A percentile compares a stretch with the other conserved stretches of the same genome.
Conservation (phyloP, 2,329 filamentous ascomycete species). For the Claviceps sorghi region DNA sequence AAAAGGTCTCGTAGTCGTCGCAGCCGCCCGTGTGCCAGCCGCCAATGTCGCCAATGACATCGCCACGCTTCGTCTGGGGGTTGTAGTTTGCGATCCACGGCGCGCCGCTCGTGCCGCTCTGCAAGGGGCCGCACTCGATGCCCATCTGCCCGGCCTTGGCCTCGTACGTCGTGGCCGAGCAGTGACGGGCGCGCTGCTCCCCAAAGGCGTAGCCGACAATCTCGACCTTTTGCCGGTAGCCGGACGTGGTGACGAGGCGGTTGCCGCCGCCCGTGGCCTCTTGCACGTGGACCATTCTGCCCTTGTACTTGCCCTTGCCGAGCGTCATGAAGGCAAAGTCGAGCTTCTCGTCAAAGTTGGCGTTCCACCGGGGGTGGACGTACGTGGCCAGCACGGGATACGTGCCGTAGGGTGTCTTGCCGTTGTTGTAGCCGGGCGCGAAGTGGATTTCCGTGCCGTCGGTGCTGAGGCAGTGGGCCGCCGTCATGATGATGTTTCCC, state of each 20-base stretch:
- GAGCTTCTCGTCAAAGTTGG: slow-evolving; percentile 1
- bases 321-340: slow-evolving; percentile 8
- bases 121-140: slow-evolving; percentile 5
- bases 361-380: slow-evolving; percentile 4
- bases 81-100: slow-evolving; percentile 7
- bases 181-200: slow-evolving; percentile 6
- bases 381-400: slow-evolving; percentile 5
- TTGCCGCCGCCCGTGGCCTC: slow-evolving; percentile 5
- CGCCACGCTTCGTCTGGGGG: slow-evolving; percentile 1
- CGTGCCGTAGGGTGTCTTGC: slow-evolving; percentile 6
- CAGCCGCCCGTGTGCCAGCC: slow-evolving; percentile 8
- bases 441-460: slow-evolving; percentile 4
- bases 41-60: slow-evolving; percentile 6
- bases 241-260: slow-evolving; percentile 5
- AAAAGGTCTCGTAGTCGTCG: slow-evolving; percentile 6
- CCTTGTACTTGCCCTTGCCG: slow-evolving; percentile 5
- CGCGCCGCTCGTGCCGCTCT: slow-evolving; percentile 7
- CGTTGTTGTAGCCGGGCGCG: slow-evolving; percentile 7
- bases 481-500: slow-evolving; percentile 7
- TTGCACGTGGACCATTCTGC: slow-evolving; percentile 5
- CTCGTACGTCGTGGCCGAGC: slow-evolving; percentile 3
- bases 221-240: slow-evolving; percentile 5
- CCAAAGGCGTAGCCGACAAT: slow-evolving; percentile 6
- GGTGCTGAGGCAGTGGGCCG: slow-evolving; percentile 5
- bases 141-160: slow-evolving; percentile 6